phyloP scores from a whole-genome alignment of 306 rosid genomes.

The Malus orientalis region DNA sequence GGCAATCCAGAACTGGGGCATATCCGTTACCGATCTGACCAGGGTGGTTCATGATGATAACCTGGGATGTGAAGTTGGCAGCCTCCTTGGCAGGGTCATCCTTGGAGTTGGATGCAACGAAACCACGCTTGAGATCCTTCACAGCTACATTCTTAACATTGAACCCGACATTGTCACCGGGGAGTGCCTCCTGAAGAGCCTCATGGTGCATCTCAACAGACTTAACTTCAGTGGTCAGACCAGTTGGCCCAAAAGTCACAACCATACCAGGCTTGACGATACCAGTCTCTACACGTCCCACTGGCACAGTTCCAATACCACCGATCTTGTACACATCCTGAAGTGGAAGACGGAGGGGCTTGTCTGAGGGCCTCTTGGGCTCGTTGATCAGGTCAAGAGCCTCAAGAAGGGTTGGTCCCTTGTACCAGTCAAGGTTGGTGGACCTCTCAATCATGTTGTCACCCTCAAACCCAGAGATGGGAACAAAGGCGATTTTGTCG shows the following conservation, averaged over 20 bases:
- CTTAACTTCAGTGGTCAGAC: constrained; percentile 30
- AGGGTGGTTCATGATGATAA: constrained; percentile 32
- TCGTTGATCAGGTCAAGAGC: constrained; percentile 23
- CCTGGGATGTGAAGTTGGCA: constrained; percentile 29
- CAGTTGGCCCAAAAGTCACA: constrained; percentile 24
- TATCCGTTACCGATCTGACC: constrained; percentile 27
- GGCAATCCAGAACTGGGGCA: constrained; percentile 36
- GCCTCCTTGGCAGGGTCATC: constrained; percentile 28
- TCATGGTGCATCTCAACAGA: constrained; percentile 32
- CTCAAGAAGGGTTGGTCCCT: constrained; percentile 31
- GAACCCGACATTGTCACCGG: constrained; percentile 16
- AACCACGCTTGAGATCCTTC: constrained; percentile 30
- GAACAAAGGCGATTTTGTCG: constrained; percentile 22
- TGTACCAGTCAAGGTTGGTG: constrained; percentile 36
- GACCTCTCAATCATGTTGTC: constrained; percentile 27
- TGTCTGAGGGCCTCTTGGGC: constrained; percentile 34
- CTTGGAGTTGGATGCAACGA: constrained; percentile 17
- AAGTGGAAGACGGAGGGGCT: constrained; percentile 33
- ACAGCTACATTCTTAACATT: constrained; percentile 25
- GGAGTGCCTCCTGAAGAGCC: constrained; percentile 17
- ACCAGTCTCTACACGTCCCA: constrained; percentile 28
- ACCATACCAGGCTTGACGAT: constrained; percentile 25
- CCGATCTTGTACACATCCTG: constrained; percentile 38
- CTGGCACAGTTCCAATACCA: constrained; percentile 33
- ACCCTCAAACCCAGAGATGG: constrained; percentile 23